These are phyloP conservation scores for Entrophospora sp. DNA, from an alignment of 192 early-diverging fungal species.

Conservation along the genomic window DNA sequence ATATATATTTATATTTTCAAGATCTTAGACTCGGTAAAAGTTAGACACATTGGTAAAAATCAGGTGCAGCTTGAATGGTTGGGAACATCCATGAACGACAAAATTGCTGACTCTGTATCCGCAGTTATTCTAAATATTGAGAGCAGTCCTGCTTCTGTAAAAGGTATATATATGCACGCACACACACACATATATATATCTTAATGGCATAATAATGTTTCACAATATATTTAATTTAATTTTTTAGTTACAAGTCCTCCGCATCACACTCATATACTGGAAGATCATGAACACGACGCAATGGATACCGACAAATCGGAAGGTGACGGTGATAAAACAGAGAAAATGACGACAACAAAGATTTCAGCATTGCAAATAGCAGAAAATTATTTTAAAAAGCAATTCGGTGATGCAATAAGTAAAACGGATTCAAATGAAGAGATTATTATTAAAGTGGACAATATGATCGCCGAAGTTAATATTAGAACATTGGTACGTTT, in stretches of 20 bases:
- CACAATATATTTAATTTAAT: too few relatives aligned
- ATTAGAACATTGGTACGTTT: slow-evolving; percentile 3
- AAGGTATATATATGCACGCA: slow-evolving; percentile 28
- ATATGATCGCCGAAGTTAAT: slow-evolving; percentile 6
- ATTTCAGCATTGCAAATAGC: too few relatives aligned
- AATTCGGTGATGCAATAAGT: slow-evolving; percentile 4
- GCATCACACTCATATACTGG: neutral
- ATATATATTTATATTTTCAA: slow-evolving; percentile 7
- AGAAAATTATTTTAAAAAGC: neutral
- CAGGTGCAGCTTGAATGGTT: slow-evolving; percentile 84
- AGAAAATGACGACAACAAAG: neutral
- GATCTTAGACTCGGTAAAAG: slow-evolving; percentile 59
- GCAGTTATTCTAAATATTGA: slow-evolving; percentile 81
- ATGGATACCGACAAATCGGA: neutral
- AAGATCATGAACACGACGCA: neutral
- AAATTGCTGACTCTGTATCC: slow-evolving; percentile 90
- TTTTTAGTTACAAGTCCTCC: neutral
- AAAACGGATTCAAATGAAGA: slow-evolving; percentile 12
- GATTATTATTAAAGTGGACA: slow-evolving; percentile 4
- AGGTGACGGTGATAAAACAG: neutral
- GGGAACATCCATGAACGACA: slow-evolving; percentile 85
- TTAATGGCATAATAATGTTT: neutral
- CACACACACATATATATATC: neutral
- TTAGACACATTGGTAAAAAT: slow-evolving; percentile 49
- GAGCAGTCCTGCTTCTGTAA: slow-evolving; percentile 82